Evolutionary conservation across 805 yeast species (phyloP), one percentile per base, ranked within the genome.

Genomic region (Myxozyma melibiosi): DNA sequence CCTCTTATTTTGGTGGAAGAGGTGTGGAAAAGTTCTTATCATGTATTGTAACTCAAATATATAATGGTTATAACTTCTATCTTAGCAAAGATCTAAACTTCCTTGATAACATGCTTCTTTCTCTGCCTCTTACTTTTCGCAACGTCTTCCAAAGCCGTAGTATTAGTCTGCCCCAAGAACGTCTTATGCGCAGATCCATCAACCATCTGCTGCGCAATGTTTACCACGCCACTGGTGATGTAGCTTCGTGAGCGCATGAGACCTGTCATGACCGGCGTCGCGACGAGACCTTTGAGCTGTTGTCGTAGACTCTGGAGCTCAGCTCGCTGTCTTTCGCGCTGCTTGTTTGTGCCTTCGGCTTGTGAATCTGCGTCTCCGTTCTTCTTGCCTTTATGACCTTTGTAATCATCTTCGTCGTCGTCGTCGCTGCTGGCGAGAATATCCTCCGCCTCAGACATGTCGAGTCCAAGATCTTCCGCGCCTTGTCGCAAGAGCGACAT

Each of bases 391-490:
- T 13, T 14, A 4, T 4, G 28, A 48, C 14, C 34, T 20, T 13
- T 6, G 39, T 14, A 35, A 8, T 45, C 50, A 25, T 22, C 48
- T 37, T 51, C 42, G 27, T 44, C 47, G 59, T 77, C 57, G 18
- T 67, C 67, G 28, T 57, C 61, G 24, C 59, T 66, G 22, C 63
- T 61, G 11, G 58, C 51, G 62, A 81, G 81, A 51, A 87, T 72
- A 41, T 81, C 77, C 61, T 84, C 89, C 63, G 84, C 91, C 58
- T 85, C 90, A 51, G 82, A 90, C 42, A 86, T 78, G 34, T 88
- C 97, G 38, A 91, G 73, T 7, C 96, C 99, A 54, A 94, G 77
- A 49, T 94, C 99, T 51, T 87, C 94, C 0, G 98, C 98, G 0
- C 97, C 97, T 68, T 89, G 84, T 57, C 82, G 80, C 58, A 90